Evolutionary conservation across 2,329 filamentous ascomycete genomes (phyloP), one percentile per base, ranked within the genome.

Genomic region (Hymenoscyphus repandus): DNA sequence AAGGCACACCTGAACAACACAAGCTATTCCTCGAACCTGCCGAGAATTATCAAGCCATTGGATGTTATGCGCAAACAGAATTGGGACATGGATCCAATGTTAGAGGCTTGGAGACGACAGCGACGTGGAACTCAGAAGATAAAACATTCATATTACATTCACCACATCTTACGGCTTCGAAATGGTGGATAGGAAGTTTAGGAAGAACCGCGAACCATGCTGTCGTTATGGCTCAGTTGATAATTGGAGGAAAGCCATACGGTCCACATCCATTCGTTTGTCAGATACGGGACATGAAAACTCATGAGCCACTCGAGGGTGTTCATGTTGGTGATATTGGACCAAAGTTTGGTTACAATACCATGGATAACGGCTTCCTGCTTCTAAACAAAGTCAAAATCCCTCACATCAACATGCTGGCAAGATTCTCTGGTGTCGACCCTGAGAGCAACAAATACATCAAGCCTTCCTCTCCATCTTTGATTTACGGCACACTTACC

Each of bases 151-250:
- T 75, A 12, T 74, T 91, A 33, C 82, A 90, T 68, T 88, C 85
- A 0, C 87, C 87, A 9, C 75, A 81, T 54, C 73, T 90, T 50
- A 90, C 87, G 1, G 79, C 86, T 0, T 85, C 84, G 32, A 92
- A 92, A 65, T 92, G 86, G 86, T 91, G 88, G 88, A 90, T 90
- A 60, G 88, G 88, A 1, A 87, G 85, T 10, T 75, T 91, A 3
- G 88, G 87, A 46, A 77, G 85, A 60, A 84, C 83, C 2, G 87
- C 88, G 40, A 91, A 88, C 65, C 77, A 89, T 63, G 87, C 87
- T 1, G 81, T 88, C 2, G 85, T 91, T 3, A 89, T 91, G 76
- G 87, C 88, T 0, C 86, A 90, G 68, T 74, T 91, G 27, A 78
- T 83, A 55, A 77, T 90, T 54, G 71, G 74, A 53, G 85, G 85